Percentiles rank a stretch among this genome's conserved stretches.
Conservation (phyloP, 2,329 filamentous ascomycete genomes). For the Xylaria sp. region DNA sequence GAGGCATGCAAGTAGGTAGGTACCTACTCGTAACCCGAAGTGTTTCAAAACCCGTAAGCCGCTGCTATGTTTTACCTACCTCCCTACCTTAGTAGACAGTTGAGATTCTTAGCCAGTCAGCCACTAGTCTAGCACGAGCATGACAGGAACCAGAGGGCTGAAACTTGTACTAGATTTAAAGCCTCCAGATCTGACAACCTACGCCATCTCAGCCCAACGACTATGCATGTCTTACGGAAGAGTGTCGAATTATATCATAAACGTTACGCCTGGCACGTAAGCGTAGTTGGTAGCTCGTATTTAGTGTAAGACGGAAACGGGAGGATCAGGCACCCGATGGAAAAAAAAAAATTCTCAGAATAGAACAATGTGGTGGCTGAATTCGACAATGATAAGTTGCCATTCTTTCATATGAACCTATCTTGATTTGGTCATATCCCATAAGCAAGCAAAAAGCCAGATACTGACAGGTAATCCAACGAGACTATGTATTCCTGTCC, state of each 20-base stretch:
- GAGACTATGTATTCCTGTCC: conserved; percentile 36
- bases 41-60: too few species aligned
- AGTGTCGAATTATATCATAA: conserved; percentile 19
- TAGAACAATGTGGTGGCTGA: background rate
- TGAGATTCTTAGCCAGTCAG: too few species aligned
- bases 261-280: background rate
- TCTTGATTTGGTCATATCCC: conserved; percentile 41
- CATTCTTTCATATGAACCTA: conserved; percentile 26
- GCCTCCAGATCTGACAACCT: background rate
- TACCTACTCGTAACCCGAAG: too few species aligned
- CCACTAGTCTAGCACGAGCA: too few species aligned
- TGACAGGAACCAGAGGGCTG: too few species aligned
- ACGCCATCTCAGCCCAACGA: background rate
- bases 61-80: too few species aligned
- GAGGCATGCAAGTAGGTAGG: too few species aligned
- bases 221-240: conserved; percentile 13
- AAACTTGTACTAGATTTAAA: too few species aligned
- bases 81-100: too few species aligned
- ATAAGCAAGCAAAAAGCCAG: conserved; percentile 44
- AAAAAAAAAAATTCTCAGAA: too few species aligned
- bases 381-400: conserved; percentile 12
- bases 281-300: background rate
- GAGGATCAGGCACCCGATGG: background rate
- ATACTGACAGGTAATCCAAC: conserved; percentile 32
- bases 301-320: background rate